Percentiles rank a stretch among this genome's conserved stretches.
These are phyloP conservation scores for Leishmania major DNA, from an alignment of 208 protist genomes.

Conservation along the genomic window DNA sequence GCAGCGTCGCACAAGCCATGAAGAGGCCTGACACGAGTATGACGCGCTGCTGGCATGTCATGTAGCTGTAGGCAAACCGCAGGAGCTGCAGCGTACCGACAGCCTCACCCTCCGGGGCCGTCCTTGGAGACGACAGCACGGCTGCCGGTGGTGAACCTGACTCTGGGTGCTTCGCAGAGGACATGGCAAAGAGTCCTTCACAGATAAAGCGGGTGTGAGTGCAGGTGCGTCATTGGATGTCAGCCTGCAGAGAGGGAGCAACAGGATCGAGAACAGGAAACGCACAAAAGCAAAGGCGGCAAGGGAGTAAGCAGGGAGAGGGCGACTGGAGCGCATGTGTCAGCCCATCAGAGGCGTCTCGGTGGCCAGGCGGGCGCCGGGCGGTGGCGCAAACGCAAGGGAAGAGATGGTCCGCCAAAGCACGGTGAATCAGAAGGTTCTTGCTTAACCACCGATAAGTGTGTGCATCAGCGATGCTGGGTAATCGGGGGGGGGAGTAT, in stretches of 20 bases:
- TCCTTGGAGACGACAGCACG: not conserved
- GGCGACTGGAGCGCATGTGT: not conserved
- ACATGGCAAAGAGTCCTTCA: not conserved
- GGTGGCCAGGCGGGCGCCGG: not conserved
- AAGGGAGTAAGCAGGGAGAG: not conserved
- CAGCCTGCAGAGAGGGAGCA: not conserved
- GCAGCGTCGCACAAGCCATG: slow-evolving; percentile 45
- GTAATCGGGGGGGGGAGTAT: not conserved
- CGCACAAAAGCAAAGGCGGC: not conserved
- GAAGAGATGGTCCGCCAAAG: not conserved
- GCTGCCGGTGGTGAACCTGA: not conserved
- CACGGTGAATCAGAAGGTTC: not conserved
- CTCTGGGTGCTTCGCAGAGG: not conserved
- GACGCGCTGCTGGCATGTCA: slow-evolving; percentile 32
- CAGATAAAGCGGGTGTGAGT: not conserved
- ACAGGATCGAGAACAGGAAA: not conserved
- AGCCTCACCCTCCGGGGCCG: not conserved
- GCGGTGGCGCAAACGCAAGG: not conserved
- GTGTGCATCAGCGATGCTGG: not conserved
- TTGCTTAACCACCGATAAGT: not conserved
- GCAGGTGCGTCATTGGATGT: not conserved
- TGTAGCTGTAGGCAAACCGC: slow-evolving; percentile 47
- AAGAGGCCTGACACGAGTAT: slow-evolving; percentile 38
- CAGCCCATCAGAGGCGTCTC: not conserved
- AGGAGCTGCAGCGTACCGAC: slow-evolving; percentile 20